Evolutionary conservation across 441 rosid species (phyloP).

Genomic region (Codiaeum variegatum): DNA sequence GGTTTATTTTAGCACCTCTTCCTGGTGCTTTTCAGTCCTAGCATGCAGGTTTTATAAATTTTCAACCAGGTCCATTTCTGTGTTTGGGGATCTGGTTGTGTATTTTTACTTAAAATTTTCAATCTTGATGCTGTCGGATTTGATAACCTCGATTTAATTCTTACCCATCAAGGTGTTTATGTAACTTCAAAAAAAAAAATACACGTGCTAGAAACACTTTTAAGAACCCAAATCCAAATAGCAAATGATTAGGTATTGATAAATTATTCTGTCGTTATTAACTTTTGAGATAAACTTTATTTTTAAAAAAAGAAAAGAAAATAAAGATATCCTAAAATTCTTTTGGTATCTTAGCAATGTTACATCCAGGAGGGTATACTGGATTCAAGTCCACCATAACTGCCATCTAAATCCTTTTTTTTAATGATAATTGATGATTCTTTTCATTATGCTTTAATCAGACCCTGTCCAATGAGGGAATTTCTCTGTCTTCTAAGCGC

Average conservation of each 20-base stretch:
- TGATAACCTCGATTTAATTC: neutral
- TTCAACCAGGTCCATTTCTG: neutral
- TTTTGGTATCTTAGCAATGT: no score
- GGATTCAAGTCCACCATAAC: neutral
- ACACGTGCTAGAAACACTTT: neutral
- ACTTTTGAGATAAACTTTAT: no score
- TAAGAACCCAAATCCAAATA: neutral
- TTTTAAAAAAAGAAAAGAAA: no score
- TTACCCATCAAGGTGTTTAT: no score
- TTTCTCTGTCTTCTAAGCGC: neutral
- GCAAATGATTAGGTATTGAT: neutral
- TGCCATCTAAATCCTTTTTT: neutral
- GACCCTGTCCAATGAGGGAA: neutral
- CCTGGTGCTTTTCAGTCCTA: neutral
- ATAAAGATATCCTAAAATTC: no score
- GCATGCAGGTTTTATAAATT: neutral
- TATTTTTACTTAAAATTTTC: neutral
- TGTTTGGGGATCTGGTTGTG: neutral
- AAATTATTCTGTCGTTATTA: no score
- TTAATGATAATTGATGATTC: conserved; percentile 7
- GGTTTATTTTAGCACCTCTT: conserved; percentile 2
- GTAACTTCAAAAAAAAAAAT: no score
- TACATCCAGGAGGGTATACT: no score
- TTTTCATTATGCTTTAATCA: neutral
- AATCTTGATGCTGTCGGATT: neutral